Conservation (phyloP, 306 rosid genomes). For the Cyamopsis tetragonoloba region DNA sequence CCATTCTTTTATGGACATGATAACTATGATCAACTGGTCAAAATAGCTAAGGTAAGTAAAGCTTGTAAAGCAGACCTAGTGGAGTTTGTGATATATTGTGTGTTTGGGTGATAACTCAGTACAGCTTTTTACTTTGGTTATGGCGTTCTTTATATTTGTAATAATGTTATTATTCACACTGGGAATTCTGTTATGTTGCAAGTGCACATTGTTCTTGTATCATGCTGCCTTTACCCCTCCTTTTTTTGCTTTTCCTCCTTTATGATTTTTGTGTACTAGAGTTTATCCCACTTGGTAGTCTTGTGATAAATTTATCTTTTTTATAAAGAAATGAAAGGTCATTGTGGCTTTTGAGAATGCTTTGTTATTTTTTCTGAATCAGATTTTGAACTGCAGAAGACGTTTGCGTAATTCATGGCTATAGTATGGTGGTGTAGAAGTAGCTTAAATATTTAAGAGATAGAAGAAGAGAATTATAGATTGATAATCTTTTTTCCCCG, state of each 20-base stretch:
- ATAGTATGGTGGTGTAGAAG: background rate
- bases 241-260: background rate
- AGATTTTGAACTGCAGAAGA: background rate
- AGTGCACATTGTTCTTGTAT: background rate
- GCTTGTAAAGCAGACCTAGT: background rate
- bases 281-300: background rate
- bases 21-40: constrained; percentile 87
- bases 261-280: background rate
- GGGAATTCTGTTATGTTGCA: background rate
- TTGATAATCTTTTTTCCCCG: constrained; percentile 9
- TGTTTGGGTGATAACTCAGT: constrained; percentile 5
- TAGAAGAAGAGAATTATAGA: constrained; percentile 2
- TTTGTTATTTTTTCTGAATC: constrained; percentile 4
- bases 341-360: background rate
- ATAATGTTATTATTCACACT: background rate
- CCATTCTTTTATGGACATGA: constrained; percentile 97
- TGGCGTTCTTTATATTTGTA: background rate
- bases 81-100: constrained; percentile 10
- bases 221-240: background rate
- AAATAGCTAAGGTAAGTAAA: constrained; percentile 74
- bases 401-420: background rate
- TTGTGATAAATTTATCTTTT: no score
- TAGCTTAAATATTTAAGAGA: constrained; percentile 2
- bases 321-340: background rate
- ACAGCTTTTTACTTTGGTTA: background rate